Base-by-base conservation (phyloP, 768 basidiomycete species). In the Termitomyces sp. region DNA sequence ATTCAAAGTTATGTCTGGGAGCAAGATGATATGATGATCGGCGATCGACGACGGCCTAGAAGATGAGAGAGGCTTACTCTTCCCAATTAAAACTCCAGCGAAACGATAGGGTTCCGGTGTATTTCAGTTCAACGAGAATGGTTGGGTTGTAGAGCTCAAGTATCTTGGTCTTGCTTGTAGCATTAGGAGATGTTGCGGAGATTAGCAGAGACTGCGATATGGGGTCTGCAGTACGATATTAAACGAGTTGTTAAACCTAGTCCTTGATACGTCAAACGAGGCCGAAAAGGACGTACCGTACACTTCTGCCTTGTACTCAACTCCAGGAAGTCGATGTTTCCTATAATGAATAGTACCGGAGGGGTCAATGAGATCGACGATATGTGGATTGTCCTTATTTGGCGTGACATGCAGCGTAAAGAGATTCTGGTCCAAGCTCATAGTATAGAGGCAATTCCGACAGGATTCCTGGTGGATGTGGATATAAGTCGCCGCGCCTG, bases 341-440 rank as follows among this genome's bases (percentile, higher is more conserved):
- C 85, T 81, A 69, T 94, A 94, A 71, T 93, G 86, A 1, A 83
- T 70, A 3, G 71, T 81, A 6, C 87, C 90, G 2, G 79, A 71
- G 2, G 83, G 77, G 67, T 93, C 91, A 29, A 84, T 76, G 56
- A 94, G 84, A 72, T 94, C 92, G 29, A 89, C 73, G 17, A 88
- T 82, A 65, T 78, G 77, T 11, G 83, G 81, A 63, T 86, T 80
- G 43, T 86, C 81, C 60, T 83, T 73, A 70, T 83, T 83, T 5
- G 84, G 83, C 0, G 82, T 81, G 59, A 92, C 74, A 64, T 82
- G 73, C 58, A 94, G 85, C 3, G 92, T 94, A 76, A 94, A 94
- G 11, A 94, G 77, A 71, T 93, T 94, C 72, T 91, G 83, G 72
- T 94, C 92, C 58, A 94, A 77, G 69, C 90, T 91, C 92, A 93